Evolutionary conservation across 2,329 filamentous ascomycete species (phyloP).

Genomic region (Colletotrichum endophyticum): DNA sequence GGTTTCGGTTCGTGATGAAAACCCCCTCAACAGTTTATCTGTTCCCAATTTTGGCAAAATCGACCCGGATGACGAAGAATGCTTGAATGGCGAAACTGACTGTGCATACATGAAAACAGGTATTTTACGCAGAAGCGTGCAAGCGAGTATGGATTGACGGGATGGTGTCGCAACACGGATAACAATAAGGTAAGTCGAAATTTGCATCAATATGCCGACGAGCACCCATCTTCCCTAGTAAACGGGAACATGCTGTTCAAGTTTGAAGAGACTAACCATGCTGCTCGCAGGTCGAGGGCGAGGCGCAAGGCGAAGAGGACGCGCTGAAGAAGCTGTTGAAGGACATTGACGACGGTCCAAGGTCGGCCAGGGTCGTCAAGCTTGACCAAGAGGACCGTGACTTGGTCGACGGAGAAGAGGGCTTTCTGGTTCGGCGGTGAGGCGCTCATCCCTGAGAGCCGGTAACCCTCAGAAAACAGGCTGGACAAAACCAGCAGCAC

Average conservation of each 20-base stretch:
- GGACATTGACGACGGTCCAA: constrained; percentile 77
- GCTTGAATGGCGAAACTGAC: not conserved
- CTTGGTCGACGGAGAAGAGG: constrained; percentile 68
- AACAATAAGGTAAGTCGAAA: constrained; percentile 54
- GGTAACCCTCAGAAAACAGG: not conserved
- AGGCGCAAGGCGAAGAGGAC: constrained; percentile 78
- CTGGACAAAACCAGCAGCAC: not conserved
- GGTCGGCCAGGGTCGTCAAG: constrained; percentile 73
- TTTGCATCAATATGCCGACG: not conserved
- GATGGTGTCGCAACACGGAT: constrained; percentile 66
- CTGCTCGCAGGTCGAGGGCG: constrained; percentile 80
- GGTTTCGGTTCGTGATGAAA: constrained; percentile 50
- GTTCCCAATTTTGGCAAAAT: not conserved
- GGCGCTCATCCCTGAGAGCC: not conserved
- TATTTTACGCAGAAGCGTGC: constrained; percentile 62
- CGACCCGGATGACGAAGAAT: not conserved
- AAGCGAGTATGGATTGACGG: constrained; percentile 54
- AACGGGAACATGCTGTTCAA: not conserved
- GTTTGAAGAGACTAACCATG: not conserved
- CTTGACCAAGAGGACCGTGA: constrained; percentile 74
- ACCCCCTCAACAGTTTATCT: not conserved
- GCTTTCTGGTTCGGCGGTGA: constrained; percentile 61
- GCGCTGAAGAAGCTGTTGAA: constrained; percentile 73
- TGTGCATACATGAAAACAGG: constrained; percentile 31
- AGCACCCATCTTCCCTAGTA: not conserved